Evolutionary conservation across 139 green algal genomes (phyloP), one percentile per base, ranked within the genome.

Genomic region (Chlorella sp.): DNA sequence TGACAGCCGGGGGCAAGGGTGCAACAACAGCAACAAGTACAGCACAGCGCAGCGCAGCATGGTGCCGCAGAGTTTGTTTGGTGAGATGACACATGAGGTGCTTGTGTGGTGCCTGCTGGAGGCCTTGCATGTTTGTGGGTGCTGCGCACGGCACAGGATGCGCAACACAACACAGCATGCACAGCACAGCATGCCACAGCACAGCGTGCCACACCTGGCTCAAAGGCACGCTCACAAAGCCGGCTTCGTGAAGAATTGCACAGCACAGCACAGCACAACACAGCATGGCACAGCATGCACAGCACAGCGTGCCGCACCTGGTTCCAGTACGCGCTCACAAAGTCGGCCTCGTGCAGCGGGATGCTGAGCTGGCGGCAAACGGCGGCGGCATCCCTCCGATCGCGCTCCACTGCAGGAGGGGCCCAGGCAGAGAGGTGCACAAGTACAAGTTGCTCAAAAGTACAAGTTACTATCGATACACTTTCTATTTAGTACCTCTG

Each of bases 211-310:
- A 9, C 77, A 86, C 87, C 57, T 90, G 40, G 21, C 88, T 91
- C 96, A 96, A 98, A 91, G 98, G 98, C 32, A 85, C 60, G 39
- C 73, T 68, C 24, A 95, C 91, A 91, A 97, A 97, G 93, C 97
- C 94, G 7, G 94, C 95, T 88, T 97, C 95, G 24, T 92, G 71
- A 60, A 98, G 83, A n/a, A n/a, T n/a, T n/a, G 28, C 80, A 7
- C 82, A 86, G 19, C 57, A 37, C 1, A 15, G 32, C 80, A 40
- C 11, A 26, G 14, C 37, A 64, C n/a, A 5, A 80, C 32, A 14
- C 28, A 80, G 73, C 73, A 42, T 7, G 34, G 48, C 22, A 42
- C 28, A 26, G 73, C 73, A 40, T 42, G 73, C 73, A 36, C 64
- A 69, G 80, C 28, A 14, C 28, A 40, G 30, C 21, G 0, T 30